Evolutionary conservation across 2,329 filamentous ascomycete species (phyloP), one percentile per base, ranked within the genome.

Genomic region (Fusarium sp.): DNA sequence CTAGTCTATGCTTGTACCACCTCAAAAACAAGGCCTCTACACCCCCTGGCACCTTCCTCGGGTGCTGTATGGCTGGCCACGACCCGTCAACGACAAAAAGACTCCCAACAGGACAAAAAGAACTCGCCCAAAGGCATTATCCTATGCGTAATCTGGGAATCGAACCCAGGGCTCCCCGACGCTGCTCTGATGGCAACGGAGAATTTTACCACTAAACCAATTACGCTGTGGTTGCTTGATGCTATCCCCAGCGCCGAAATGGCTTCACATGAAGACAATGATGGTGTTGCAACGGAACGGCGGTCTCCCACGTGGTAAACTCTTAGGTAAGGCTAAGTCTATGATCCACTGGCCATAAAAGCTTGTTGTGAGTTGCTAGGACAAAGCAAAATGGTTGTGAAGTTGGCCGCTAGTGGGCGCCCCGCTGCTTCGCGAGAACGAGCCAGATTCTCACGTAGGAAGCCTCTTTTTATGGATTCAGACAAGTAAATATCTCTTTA

Each of bases 151-250:
- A 64, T 64, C 61, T 46, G 51, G 61, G 61, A 58, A 64, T 64
- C 61, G 51, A 64, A 64, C 61, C 61, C 38, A 46, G 51, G 61
- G 61, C 61, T 64, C 61, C 60, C 60, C 60, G 60, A 63, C 49
- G 49, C 10, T 63, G 12, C 61, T 57, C 61, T 27, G 22, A 46
- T 63, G 61, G 61, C 61, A 63, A 63, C 61, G 49, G 61, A 63
- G 61, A 63, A 63, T 63, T 63, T 63, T 63, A 63, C 61, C 61
- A 63, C 61, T 63, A 63, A 63, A 63, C 49, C 61, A 63, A 63
- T 63, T 33, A 63, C 60, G 60, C 60, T 24, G n/a, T 33, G 14
- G 10, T 31, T 36, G 3, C 44, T 38, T 33, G 35, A 62, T 56
- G 60, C 44, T 31, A 10, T 46, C 6, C 8, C 14, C 5, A 5